Evolutionary conservation across 2,329 filamentous ascomycete genomes (phyloP).

Genomic region (Phyllosticta ampelicida): DNA sequence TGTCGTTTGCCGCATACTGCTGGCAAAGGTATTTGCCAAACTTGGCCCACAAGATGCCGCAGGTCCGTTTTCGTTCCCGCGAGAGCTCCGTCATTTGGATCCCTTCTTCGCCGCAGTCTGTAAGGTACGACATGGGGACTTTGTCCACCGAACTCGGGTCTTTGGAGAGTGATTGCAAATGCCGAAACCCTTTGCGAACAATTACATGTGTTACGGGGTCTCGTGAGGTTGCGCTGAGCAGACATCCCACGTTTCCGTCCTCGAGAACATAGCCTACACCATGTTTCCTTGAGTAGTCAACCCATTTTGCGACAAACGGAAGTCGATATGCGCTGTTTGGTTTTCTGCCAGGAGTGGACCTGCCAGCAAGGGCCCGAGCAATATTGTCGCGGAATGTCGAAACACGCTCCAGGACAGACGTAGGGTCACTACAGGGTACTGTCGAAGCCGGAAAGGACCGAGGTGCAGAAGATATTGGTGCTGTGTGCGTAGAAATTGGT

Average conservation of each 20-base stretch:
- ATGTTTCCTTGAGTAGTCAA: conserved; percentile 81
- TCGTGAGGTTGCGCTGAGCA: conserved; percentile 36
- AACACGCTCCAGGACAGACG: conserved; percentile 34
- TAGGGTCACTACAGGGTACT: conserved; percentile 32
- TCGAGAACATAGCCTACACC: conserved; percentile 75
- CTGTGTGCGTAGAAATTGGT: neutral
- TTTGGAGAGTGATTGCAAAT: conserved; percentile 57
- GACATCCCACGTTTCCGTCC: conserved; percentile 67
- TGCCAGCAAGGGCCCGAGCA: conserved; percentile 31
- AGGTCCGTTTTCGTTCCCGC: conserved; percentile 46
- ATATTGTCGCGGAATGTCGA: conserved; percentile 37
- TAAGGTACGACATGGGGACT: conserved; percentile 57
- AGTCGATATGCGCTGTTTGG: conserved; percentile 45
- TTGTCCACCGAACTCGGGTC: conserved; percentile 36
- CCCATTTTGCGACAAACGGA: conserved; percentile 62
- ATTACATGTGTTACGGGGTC: conserved; percentile 60
- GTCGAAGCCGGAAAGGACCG: neutral
- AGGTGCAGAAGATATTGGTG: neutral
- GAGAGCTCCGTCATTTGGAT: conserved; percentile 50
- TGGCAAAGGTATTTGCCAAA: conserved; percentile 60
- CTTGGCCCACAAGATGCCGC: conserved; percentile 52
- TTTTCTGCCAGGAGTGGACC: conserved; percentile 24
- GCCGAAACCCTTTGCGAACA: conserved; percentile 59
- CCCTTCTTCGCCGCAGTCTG: conserved; percentile 56
- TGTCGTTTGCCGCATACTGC: conserved; percentile 29